Evolutionary conservation across 2,329 filamentous ascomycete species (phyloP), one percentile per base, ranked within the genome.

Genomic region (Fusarium sp.): DNA sequence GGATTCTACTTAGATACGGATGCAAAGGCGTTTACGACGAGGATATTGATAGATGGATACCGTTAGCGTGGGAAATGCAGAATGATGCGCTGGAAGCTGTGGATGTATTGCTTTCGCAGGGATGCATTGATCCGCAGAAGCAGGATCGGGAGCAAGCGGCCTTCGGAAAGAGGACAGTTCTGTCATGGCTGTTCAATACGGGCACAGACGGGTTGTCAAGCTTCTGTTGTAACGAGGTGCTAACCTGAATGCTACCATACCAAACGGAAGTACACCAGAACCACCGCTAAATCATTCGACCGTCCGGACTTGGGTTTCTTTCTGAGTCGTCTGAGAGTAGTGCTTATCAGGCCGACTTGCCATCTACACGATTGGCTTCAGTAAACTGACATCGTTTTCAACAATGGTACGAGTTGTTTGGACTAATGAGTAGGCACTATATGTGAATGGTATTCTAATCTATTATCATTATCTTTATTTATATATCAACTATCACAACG

Each of bases 151-250:
- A 80, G 54, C 71, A 71, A 33, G 64, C 72, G 22, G 79, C 79
- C 53, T 15, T 34, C 8, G 50, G 62, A 52, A 76, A 77, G 38
- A 66, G 74, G 24, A 79, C 73, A 13, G 70, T 76, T 38, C 65
- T 81, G 24, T 77, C 75, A 42, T 80, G 74, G 78, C 79, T 31
- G 74, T 76, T 22, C 75, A 69, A 33, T 80, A 80, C 54, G 76
- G 78, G 1, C 79, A 80, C 59, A 33, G 58, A 14, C 39, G 57
- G 5, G 67, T 76, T 22, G 69, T 78, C 3, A 55, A 62, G 31
- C 54, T 51, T n/a, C 66, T 73, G 28, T 53, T 73, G 24, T 42
- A 47, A 40, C 54, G 21, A 28, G 69, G 69, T 8, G 69, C 71
- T 9, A 61, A 68, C 50, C 57, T 57, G 3, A 42, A 46, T 13